Percentiles rank a stretch among this genome's conserved stretches.
These are phyloP conservation scores for Ceraceosorus guamensis DNA, from an alignment of 1,284 basidiomycete species.

Conservation along the genomic window DNA sequence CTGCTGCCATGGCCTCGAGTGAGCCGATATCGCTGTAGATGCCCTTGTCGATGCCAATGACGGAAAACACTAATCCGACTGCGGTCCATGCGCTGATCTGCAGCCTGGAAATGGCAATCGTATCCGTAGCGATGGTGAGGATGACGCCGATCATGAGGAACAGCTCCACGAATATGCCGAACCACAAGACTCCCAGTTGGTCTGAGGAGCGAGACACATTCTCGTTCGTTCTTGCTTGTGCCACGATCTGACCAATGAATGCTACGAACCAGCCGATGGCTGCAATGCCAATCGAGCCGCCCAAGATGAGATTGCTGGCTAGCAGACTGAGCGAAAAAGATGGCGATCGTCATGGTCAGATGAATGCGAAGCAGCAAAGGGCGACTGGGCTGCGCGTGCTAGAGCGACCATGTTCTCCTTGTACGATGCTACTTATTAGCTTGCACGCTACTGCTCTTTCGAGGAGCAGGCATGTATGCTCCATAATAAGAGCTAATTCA, in stretches of 20 bases:
- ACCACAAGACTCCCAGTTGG: slow-evolving; percentile 71
- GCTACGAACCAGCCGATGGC: slow-evolving; percentile 85
- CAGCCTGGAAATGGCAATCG: slow-evolving; percentile 69
- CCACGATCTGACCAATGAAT: slow-evolving; percentile 63
- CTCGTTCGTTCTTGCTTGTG: slow-evolving; percentile 27
- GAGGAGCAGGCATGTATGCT: not conserved
- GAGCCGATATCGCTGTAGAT: slow-evolving; percentile 24
- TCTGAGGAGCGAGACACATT: not conserved
- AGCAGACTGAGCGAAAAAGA: slow-evolving; percentile 55
- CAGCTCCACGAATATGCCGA: slow-evolving; percentile 76
- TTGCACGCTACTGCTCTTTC: not conserved
- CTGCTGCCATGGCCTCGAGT: slow-evolving; percentile 68
- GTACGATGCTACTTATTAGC: no score
- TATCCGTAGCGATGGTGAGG: slow-evolving; percentile 74
- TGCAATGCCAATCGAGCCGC: slow-evolving; percentile 74
- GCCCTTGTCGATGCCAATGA: slow-evolving; percentile 62
- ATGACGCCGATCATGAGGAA: slow-evolving; percentile 72
- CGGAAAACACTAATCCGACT: slow-evolving; percentile 77
- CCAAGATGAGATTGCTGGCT: slow-evolving; percentile 78
- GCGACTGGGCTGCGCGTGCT: no score
- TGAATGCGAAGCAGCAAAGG: no score
- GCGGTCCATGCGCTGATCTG: slow-evolving; percentile 82
- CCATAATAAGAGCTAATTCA: not conserved
- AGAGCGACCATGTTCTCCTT: no score
- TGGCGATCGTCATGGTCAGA: no score